Conservation (phyloP, 1,139 yeast genomes). For the Yamadazyma buinensis region DNA sequence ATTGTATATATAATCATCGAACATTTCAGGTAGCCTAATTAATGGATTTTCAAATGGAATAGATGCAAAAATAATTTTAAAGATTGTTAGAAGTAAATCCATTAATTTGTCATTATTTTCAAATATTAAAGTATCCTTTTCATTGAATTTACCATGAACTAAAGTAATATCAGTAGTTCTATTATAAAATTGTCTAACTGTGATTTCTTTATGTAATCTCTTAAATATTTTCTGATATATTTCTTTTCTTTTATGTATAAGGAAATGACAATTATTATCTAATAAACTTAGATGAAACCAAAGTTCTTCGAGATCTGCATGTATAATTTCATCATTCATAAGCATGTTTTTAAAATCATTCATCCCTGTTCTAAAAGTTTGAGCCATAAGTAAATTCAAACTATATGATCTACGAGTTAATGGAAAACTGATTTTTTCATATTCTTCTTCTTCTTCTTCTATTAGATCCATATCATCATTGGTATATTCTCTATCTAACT, state of each 20-base stretch:
- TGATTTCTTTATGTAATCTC: conserved; percentile 9
- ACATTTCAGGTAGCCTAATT: conserved; percentile 5
- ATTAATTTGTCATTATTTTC: conserved; percentile 3
- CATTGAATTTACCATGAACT: background rate
- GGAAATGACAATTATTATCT: conserved; percentile 19
- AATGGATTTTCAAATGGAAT: conserved; percentile 10
- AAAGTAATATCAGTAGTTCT: background rate
- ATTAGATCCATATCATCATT: background rate
- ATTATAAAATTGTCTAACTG: conserved; percentile 5
- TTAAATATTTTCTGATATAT: conserved; percentile 11
- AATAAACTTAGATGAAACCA: conserved; percentile 24
- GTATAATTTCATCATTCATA: background rate
- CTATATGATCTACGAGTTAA: conserved; percentile 4
- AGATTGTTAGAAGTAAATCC: conserved; percentile 6
- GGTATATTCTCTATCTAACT: background rate
- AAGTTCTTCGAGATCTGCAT: conserved; percentile 17
- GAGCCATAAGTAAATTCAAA: conserved; percentile 12
- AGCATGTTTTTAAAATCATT: conserved; percentile 5
- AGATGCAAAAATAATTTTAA: conserved; percentile 7
- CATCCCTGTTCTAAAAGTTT: conserved; percentile 16
- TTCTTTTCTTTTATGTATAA: conserved; percentile 12
- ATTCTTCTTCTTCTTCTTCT: too few species aligned
- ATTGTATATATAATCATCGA: conserved; percentile 10
- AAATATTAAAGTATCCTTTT: conserved; percentile 4
- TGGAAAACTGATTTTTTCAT: too few species aligned